Evolutionary conservation across 768 basidiomycete species (phyloP), one percentile per base, ranked within the genome.

Genomic region (Mycena rebaudengoi): DNA sequence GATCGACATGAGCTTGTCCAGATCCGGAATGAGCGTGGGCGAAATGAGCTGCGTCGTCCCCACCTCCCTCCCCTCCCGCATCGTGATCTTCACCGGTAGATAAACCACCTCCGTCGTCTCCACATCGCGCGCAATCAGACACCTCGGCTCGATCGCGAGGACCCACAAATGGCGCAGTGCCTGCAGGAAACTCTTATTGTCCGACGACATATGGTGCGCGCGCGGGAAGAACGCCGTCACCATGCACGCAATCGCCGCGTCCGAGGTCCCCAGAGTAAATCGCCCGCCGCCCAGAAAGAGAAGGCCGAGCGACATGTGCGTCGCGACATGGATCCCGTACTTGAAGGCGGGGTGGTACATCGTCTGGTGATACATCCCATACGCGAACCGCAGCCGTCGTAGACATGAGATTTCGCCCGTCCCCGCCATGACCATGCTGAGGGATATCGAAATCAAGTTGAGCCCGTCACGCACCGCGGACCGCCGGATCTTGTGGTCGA

Each of bases 131-230:
- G 95, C 94, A 35, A 96, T 86, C 18, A 99, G 82, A 72, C 97
- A 98, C 48, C 97, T 80, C 5, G 98, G 98, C 70, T 99, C 97
- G 6, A 92, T 91, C 1, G 98, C 97, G 43, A 99, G 83, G 2
- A 94, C 95, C 98, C 98, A 99, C 23, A 99, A 78, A 74, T 99
- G 97, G 7, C 98, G 88, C 63, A 96, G 86, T 1, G 96, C 95
- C 75, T 98, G 98, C 3, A 98, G 83, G 70, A 93, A 96, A 44
- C 90, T 88, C 61, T 91, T 91, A 79, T 98, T 98, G 70, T 99
- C 97, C 3, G 87, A 87, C 1, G 94, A 91, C 18, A 84, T 76
- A 18, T 88, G 83, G 20, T 94, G 88, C 71, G 93, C 95, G 4
- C 94, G 88, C 6, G 98, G 98, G 74, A 95, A 99, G 80, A 98